Percentiles rank a stretch among this genome's conserved stretches.
phyloP scores from a whole-genome alignment of 371 early-diverging fungal genomes.

The Mortierella sp. region DNA sequence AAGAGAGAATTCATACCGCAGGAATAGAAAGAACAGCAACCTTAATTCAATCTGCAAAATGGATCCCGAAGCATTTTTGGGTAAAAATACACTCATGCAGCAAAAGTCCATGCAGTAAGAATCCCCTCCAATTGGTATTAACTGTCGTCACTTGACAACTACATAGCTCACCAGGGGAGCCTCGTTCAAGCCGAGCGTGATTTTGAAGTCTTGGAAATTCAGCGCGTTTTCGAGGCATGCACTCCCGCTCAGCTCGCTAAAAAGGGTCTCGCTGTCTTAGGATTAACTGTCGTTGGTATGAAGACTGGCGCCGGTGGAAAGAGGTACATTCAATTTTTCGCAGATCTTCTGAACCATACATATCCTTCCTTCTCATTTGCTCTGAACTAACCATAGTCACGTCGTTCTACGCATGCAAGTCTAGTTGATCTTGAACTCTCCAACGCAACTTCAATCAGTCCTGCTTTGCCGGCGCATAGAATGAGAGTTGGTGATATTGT shows the following conservation, averaged over 20 bases:
- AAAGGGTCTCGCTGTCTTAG: constrained; percentile 76
- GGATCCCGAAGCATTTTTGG: constrained; percentile 49
- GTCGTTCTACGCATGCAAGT: constrained; percentile 40
- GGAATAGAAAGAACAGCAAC: background rate
- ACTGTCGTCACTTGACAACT: background rate
- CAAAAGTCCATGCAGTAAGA: background rate
- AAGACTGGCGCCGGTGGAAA: constrained; percentile 86
- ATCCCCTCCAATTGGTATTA: background rate
- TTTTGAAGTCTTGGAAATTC: constrained; percentile 74
- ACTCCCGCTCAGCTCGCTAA: constrained; percentile 75
- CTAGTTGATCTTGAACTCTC: constrained; percentile 77
- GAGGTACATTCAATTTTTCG: constrained; percentile 53
- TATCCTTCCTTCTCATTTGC: background rate
- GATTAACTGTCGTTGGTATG: constrained; percentile 70
- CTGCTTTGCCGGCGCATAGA: constrained; percentile 73
- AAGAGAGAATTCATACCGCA: background rate
- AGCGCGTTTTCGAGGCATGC: constrained; percentile 61
- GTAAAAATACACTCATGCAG: constrained; percentile 18
- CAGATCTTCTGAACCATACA: background rate
- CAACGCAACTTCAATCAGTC: constrained; percentile 63
- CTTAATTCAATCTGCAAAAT: constrained; percentile 6
- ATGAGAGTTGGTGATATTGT: constrained; percentile 85
- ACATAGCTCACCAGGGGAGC: constrained; percentile 64
- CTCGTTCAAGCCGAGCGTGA: constrained; percentile 73
- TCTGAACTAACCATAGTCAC: background rate